Percentiles rank a stretch among this genome's conserved stretches.
phyloP scores from a whole-genome alignment of 768 basidiomycete genomes.

The Boletales sp. region DNA sequence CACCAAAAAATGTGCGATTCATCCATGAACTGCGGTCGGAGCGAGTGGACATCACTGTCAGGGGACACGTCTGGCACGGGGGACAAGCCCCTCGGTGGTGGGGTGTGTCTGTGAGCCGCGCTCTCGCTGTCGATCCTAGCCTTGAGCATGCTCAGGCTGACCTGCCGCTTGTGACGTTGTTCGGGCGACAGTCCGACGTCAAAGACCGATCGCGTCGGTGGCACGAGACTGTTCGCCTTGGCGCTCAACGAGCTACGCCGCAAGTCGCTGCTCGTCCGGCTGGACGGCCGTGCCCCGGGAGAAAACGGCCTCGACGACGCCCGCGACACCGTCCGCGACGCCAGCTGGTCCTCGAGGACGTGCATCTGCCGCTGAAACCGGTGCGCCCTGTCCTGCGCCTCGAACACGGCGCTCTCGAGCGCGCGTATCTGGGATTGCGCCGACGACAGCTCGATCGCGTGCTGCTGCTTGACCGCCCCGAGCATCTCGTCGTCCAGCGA shows the following conservation, averaged over 20 bases:
- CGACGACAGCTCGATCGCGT: constrained; percentile 74
- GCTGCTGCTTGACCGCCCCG: constrained; percentile 64
- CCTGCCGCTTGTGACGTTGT: constrained; percentile 75
- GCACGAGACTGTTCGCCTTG: constrained; percentile 31
- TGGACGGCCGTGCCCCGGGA: constrained; percentile 43
- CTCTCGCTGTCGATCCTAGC: constrained; percentile 85
- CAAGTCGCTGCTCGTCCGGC: constrained; percentile 37
- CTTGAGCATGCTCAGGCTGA: constrained; percentile 86
- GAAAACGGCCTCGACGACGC: constrained; percentile 45
- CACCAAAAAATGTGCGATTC: constrained; percentile 92
- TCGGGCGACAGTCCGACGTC: constrained; percentile 71
- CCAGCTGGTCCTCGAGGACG: constrained; percentile 63
- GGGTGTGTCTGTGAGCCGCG: constrained; percentile 40
- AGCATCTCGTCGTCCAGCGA: constrained; percentile 76
- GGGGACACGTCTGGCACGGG: constrained; percentile 38
- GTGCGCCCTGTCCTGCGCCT: constrained; percentile 68
- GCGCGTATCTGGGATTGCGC: constrained; percentile 77
- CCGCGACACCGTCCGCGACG: constrained; percentile 41
- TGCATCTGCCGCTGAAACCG: constrained; percentile 64
- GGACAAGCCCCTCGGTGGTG: constrained; percentile 56
- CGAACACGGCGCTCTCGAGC: constrained; percentile 69
- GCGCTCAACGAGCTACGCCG: constrained; percentile 35
- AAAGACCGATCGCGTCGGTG: constrained; percentile 53
- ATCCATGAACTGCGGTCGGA: constrained; percentile 75
- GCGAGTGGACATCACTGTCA: constrained; percentile 15